Evolutionary conservation across 305 asterid species (phyloP).

Genomic region (Fraxinus dipetala): DNA sequence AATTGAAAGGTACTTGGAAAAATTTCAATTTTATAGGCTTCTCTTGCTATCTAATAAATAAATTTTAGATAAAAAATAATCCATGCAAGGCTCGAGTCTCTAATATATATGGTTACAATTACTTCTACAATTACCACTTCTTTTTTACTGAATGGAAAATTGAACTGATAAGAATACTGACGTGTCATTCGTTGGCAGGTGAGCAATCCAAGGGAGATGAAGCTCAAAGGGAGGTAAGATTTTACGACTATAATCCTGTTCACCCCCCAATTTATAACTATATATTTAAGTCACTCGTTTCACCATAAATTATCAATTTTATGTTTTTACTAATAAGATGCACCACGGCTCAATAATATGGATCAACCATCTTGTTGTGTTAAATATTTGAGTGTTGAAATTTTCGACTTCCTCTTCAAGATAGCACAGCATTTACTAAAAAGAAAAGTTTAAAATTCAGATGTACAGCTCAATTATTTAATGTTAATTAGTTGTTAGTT

Average conservation of each 20-base stretch:
- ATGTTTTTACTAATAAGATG: not conserved
- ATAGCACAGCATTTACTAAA: not conserved
- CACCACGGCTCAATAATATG: not conserved
- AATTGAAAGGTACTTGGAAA: not conserved
- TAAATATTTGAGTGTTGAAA: not conserved
- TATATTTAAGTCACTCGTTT: not conserved
- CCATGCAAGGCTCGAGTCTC: not conserved
- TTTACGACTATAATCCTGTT: not conserved
- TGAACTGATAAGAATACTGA: not conserved
- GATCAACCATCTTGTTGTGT: not conserved
- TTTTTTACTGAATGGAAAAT: not conserved
- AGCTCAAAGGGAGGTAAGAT: slow-evolving; percentile 45
- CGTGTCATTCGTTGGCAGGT: slow-evolving; percentile 31
- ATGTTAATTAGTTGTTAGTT: not conserved
- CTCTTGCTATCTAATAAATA: not conserved
- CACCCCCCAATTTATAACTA: not conserved
- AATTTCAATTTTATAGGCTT: not conserved
- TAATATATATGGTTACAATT: not conserved
- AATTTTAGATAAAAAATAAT: not conserved
- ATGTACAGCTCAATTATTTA: not conserved
- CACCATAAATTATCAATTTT: not conserved
- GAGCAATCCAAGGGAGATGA: slow-evolving; percentile 60
- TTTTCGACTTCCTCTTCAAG: not conserved
- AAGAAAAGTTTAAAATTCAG: not conserved
- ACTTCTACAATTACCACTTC: not conserved